Evolutionary conservation across 179 eudicot genomes (phyloP).

Genomic region (Vitellaria paradoxa): DNA sequence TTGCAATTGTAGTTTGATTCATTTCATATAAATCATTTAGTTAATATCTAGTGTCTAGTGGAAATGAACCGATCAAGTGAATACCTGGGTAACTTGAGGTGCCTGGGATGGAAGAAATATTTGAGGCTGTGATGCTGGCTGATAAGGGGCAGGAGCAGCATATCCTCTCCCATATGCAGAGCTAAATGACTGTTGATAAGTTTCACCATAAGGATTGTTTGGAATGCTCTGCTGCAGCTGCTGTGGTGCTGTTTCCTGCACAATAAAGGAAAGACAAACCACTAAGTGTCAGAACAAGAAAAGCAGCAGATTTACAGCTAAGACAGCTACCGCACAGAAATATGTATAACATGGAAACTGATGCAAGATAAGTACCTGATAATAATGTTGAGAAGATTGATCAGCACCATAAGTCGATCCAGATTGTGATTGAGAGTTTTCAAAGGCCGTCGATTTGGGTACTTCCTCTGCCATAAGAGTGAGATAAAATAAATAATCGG

Average conservation of each 20-base stretch:
- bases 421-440: slow-evolving; percentile 33
- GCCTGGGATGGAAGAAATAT: slow-evolving; percentile 72
- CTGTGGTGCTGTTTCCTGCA: slow-evolving; percentile 42
- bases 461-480: slow-evolving; percentile 45
- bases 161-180: slow-evolving; percentile 42
- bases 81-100: slow-evolving; percentile 58
- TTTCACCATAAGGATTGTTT: slow-evolving; percentile 46
- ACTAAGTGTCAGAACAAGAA: not conserved
- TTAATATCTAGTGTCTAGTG: not conserved
- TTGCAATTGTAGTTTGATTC: not conserved
- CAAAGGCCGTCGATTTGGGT: slow-evolving; percentile 35
- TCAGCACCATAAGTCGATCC: slow-evolving; percentile 40
- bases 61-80: not conserved
- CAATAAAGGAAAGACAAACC: not conserved
- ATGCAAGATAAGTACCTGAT: slow-evolving; percentile 41
- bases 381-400: slow-evolving; percentile 52
- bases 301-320: slow-evolving; percentile 7
- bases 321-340: not conserved
- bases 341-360: not conserved
- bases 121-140: slow-evolving; percentile 45
- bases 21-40: not conserved
- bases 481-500: not conserved
- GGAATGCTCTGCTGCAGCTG: slow-evolving; percentile 51
- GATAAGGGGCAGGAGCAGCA: slow-evolving; percentile 50
- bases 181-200: slow-evolving; percentile 42